A percentile compares a stretch with the other conserved stretches of the same genome.
Conservation (phyloP, 257 asterid genomes). For the Linderniella brevidens region DNA sequence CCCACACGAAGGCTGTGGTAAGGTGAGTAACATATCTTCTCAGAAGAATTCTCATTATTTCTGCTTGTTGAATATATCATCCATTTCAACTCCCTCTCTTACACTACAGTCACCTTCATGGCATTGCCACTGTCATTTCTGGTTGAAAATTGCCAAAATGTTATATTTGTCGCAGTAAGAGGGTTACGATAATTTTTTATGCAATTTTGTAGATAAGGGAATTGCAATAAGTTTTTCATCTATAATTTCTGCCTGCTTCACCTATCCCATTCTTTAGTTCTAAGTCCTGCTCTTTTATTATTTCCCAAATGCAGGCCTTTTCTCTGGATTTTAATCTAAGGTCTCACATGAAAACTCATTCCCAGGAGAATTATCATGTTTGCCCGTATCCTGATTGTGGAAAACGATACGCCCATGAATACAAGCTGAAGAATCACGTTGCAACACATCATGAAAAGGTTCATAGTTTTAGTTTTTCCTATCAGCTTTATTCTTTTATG, state of each 20-base stretch:
- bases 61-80: too few species aligned
- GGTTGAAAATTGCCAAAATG: too few species aligned
- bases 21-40: constrained; percentile 40
- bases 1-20: constrained; percentile 99
- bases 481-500: neutral
- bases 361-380: constrained; percentile 93
- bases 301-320: constrained; percentile 54
- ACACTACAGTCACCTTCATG: too few species aligned
- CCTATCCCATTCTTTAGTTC: neutral
- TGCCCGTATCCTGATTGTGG: constrained; percentile 97
- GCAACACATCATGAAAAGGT: constrained; percentile 84
- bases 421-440: constrained; percentile 88
- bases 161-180: too few species aligned
- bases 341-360: constrained; percentile 98
- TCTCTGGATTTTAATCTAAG: constrained; percentile 91
- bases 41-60: constrained; percentile 1
- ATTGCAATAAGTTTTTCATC: neutral
- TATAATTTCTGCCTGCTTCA: neutral
- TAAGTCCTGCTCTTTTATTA: neutral
- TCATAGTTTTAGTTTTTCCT: neutral
- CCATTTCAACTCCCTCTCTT: too few species aligned
- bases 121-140: too few species aligned
- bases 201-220: too few species aligned
- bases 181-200: too few species aligned
- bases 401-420: constrained; percentile 93